Percentiles rank a stretch among this genome's conserved stretches.
phyloP scores from a whole-genome alignment of 495 filamentous ascomycete species.

The Peziza echinospora region DNA sequence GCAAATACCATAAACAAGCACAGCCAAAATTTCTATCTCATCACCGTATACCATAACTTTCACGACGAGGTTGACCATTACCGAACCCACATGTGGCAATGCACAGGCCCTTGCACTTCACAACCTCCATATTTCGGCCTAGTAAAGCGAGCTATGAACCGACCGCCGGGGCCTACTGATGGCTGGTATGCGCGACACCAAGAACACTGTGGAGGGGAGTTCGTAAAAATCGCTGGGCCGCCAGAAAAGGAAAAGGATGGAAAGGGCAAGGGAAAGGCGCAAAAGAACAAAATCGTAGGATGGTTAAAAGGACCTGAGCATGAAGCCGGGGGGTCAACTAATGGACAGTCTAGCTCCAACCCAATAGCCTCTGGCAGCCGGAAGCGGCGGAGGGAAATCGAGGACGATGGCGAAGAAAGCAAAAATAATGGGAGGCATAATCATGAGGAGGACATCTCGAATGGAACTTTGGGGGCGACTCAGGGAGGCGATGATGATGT shows the following conservation, averaged over 20 bases:
- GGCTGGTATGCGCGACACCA: constrained; percentile 1
- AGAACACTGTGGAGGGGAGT: constrained; percentile 1
- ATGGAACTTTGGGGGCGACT: background rate
- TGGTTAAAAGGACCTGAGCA: background rate
- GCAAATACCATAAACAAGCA: constrained; percentile 3
- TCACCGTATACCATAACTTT: constrained; percentile 2
- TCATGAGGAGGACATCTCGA: no score
- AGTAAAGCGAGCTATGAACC: constrained; percentile 3
- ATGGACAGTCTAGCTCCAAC: background rate
- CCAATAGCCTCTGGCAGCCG: background rate
- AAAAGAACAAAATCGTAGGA: constrained; percentile 3
- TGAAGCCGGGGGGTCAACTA: background rate
- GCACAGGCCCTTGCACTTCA: constrained; percentile 1
- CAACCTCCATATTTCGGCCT: constrained; percentile 2
- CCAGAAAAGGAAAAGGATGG: constrained; percentile 4
- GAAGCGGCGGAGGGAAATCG: background rate
- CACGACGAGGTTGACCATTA: constrained; percentile 3
- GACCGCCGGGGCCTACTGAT: constrained; percentile 3
- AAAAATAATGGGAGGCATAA: background rate
- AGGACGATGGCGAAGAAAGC: background rate
- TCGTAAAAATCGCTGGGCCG: constrained; percentile 1
- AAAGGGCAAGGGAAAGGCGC: constrained; percentile 3
- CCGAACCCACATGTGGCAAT: constrained; percentile 5
- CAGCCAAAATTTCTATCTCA: background rate
- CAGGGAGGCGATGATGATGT: background rate